Base-by-base conservation (phyloP, 2,329 filamentous ascomycete genomes). In the Alternaria sp. region DNA sequence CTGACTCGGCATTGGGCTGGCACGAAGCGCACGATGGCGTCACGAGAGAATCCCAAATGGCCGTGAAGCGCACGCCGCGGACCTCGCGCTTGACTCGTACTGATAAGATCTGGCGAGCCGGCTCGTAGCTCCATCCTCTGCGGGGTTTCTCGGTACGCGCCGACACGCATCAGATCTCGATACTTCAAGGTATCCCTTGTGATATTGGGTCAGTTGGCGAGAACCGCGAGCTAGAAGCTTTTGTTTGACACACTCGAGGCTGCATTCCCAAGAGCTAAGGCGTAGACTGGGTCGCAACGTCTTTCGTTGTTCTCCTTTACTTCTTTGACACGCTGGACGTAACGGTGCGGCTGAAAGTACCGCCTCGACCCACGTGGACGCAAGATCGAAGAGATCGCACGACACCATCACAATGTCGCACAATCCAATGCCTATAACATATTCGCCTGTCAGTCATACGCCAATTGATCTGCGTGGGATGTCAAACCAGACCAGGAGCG, bases 101-200 rank as follows among this genome's bases (percentile, higher is more conserved):
- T 6, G 30, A 51, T 18, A 37, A 51, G 49, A 51, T 37, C 28
- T 1, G 49, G 28, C 8, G n/a, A n/a, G n/a, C n/a, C n/a, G 18
- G 49, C 28, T 4, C 23, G 23, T 50, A 61, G 59, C 44, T 50
- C 51, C 37, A 41, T 41, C 37, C 12, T 11, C 28, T 59, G 60
- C 47, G 49, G 60, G 60, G 25, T 58, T 18, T 37, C 46, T 49
- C 59, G 59, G 59, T 56, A 57, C 59, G 59, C 59, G 33, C 54
- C 59, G 59, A 21, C 46, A 51, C 59, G 59, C 37, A 47, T 47
- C 26, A 49, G 44, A 60, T 60, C 58, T 18, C 44, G 37, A 23
- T 10, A 41, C 46, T 9, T 23, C 57, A 53, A 37, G 49, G 49
- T 25, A 23, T 41, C 25, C 25, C 41, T 44, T 49, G 51, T 56